phyloP scores from a whole-genome alignment of 2,329 filamentous ascomycete genomes.

The Xylaria arbuscula region DNA sequence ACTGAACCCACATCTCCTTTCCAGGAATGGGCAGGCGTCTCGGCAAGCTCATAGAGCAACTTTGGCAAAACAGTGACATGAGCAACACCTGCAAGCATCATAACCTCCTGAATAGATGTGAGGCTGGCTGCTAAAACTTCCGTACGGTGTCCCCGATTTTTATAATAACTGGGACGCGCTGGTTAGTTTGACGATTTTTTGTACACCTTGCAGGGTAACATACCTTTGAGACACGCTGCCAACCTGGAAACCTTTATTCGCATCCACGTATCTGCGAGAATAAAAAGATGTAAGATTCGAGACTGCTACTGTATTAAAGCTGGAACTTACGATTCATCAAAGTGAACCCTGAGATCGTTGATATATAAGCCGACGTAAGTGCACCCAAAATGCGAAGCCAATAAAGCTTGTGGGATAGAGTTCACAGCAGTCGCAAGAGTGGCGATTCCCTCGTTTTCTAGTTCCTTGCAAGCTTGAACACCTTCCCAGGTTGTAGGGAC shows the following conservation, averaged over 20 bases:
- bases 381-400: constrained; percentile 9
- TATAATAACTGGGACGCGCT: not conserved
- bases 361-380: constrained; percentile 14
- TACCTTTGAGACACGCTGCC: not conserved
- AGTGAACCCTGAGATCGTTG: constrained; percentile 23
- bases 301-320: not conserved
- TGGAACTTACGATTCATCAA: constrained; percentile 12
- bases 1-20: constrained; percentile 18
- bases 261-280: constrained; percentile 1
- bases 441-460: constrained; percentile 10
- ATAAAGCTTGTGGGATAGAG: constrained; percentile 15
- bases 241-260: constrained; percentile 5
- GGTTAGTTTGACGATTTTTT: not conserved
- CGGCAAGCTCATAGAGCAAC: constrained; percentile 12
- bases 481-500: constrained; percentile 25
- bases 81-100: constrained; percentile 22
- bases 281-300: not conserved
- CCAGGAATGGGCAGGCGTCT: constrained; percentile 6
- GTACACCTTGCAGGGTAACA: not conserved
- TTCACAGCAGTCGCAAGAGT: constrained; percentile 19
- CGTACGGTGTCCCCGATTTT: constrained; percentile 7
- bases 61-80: constrained; percentile 19
- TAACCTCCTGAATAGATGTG: constrained; percentile 19
- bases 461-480: constrained; percentile 20
- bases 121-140: constrained; percentile 21